Base-by-base conservation (phyloP, 192 early-diverging fungal genomes). In the Cetraspora pellucida region DNA sequence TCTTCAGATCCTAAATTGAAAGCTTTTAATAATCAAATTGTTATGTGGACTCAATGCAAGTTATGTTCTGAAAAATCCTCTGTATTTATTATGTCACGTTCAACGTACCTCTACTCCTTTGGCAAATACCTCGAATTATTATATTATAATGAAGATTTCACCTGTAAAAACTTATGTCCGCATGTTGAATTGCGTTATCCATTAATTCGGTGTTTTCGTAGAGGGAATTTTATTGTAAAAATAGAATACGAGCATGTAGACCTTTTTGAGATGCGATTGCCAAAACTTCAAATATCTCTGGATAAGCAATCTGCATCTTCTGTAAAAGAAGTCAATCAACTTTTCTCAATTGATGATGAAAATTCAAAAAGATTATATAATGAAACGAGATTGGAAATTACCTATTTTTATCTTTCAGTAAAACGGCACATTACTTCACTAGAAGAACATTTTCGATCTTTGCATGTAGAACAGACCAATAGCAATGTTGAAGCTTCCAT, bases 91-190 rank as follows among this genome's bases (percentile, higher is more conserved):
- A 87, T 98, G 84, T 92, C 94, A 5, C 84, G 85, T 44, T 91
- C 89, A 21, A 87, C 93, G 1, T 90, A 90, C 85, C 83, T 88
- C 25, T 96, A 93, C 76, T 98, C 96, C 2, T 96, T 97, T 86
- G 95, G 93, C 28, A 98, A 98, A 82, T 98, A 95, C 77, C 82
- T 98, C 16, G 96, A 98, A 77, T 80, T 94, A 1, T 79, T 92
- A 0, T 92, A 96, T 54, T 96, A 98, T 80, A 88, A 87, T 77
- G 77, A 81, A 2, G 74, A 78, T 0, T 85, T 95, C 66, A 58
- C 61, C 8, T 87, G 85, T 3, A 74, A 79, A 80, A 10, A 91
- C 89, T 77, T 89, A 86, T 81, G 81, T 89, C 43, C 87, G 84
- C 78, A 86, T 25, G 25, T 65, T 14, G 65, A 59, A 66, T 78